Evolutionary conservation across 139 green algal species (phyloP).

Genomic region (Trebouxia sp.): DNA sequence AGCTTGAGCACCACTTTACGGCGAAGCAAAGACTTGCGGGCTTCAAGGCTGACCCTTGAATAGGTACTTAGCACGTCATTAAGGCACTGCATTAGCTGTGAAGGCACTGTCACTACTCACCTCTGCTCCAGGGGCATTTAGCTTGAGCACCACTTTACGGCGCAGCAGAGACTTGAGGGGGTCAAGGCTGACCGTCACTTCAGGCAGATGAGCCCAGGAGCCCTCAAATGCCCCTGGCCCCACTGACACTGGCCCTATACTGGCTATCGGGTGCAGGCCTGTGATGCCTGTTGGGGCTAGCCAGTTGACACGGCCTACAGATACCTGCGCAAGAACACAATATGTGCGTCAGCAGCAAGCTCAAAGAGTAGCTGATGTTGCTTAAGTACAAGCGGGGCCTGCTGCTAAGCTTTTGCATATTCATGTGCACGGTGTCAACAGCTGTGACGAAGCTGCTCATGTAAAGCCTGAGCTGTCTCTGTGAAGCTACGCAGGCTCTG

Average conservation of each 20-base stretch:
- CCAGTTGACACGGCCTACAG: slow-evolving; percentile 52
- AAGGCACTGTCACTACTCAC: slow-evolving; percentile 17
- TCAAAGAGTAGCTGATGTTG: too few species aligned
- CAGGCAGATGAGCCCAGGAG: slow-evolving; percentile 40
- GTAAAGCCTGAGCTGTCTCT: too few species aligned
- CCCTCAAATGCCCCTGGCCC: slow-evolving; percentile 56
- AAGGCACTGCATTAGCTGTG: too few species aligned
- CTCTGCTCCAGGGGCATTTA: slow-evolving; percentile 38
- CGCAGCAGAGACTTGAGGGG: slow-evolving; percentile 55
- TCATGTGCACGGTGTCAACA: too few species aligned
- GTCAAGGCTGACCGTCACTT: slow-evolving; percentile 57
- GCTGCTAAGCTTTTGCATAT: too few species aligned
- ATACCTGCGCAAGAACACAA: too few species aligned
- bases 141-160: slow-evolving; percentile 56
- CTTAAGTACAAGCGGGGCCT: too few species aligned
- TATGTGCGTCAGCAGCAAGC: too few species aligned
- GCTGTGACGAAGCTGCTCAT: too few species aligned
- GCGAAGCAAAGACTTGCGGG: slow-evolving; percentile 54
- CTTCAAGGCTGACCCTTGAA: slow-evolving; percentile 60
- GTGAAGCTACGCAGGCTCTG: too few species aligned
- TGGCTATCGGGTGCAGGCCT: slow-evolving; percentile 58
- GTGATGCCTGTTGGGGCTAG: slow-evolving; percentile 54
- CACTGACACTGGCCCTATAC: slow-evolving; percentile 55
- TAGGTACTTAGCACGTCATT: too few species aligned
- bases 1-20: slow-evolving; percentile 58